Conservation (phyloP, 805 yeast species). For the Pichia californica region DNA sequence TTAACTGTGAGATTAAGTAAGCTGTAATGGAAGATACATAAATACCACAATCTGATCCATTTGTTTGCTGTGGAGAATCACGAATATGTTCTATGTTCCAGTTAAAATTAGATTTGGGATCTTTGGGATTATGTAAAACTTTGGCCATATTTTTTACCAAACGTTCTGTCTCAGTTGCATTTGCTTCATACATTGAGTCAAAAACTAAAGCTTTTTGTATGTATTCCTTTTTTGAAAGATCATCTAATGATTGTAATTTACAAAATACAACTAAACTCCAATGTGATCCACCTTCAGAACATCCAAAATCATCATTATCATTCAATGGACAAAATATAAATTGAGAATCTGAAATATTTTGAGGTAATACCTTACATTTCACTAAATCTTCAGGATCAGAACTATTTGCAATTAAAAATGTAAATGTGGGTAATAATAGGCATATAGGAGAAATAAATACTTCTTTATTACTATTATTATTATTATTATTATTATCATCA, state of each 20-base stretch:
- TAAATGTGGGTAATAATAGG: conserved; percentile 55
- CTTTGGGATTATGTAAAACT: conserved; percentile 18
- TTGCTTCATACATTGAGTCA: conserved; percentile 50
- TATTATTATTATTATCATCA: no score
- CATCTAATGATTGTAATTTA: not conserved
- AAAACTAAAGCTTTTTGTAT: conserved; percentile 47
- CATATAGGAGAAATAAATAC: conserved; percentile 23
- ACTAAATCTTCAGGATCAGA: conserved; percentile 35
- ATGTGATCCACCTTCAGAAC: conserved; percentile 53
- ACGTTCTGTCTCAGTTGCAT: conserved; percentile 31
- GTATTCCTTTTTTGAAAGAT: conserved; percentile 25
- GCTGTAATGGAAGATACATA: conserved; percentile 34
- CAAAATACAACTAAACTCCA: conserved; percentile 60
- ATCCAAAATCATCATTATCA: conserved; percentile 53
- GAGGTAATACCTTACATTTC: conserved; percentile 38
- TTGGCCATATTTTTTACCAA: conserved; percentile 28
- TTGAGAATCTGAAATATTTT: conserved; percentile 32
- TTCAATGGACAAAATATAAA: conserved; percentile 65
- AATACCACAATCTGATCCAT: conserved; percentile 64
- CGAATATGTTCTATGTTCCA: conserved; percentile 7
- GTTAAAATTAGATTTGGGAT: conserved; percentile 5
- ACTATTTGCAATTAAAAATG: conserved; percentile 50
- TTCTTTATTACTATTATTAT: no score
- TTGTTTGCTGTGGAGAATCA: conserved; percentile 50
- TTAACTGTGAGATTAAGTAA: conserved; percentile 28